Evolutionary conservation across 176 grass and related monocot species (phyloP), one percentile per base, ranked within the genome.

Genomic region (Avena sativa): DNA sequence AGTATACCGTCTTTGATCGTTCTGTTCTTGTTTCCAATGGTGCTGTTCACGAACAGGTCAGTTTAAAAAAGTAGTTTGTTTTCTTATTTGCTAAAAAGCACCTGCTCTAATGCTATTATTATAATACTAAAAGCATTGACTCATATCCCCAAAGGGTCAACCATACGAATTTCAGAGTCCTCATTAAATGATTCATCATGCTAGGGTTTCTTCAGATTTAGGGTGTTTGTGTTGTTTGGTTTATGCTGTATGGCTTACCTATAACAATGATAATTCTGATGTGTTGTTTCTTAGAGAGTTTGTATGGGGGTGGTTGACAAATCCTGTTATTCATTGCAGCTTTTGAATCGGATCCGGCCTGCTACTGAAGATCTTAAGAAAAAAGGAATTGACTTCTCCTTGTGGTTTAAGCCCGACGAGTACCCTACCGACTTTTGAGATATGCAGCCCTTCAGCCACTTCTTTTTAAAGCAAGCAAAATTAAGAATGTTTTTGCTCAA

Each of bases 21-120:
- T 98, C 96, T 50, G 92, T 98, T 80, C 73, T 98, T 84, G 96
- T 96, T 50, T 98, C 93, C 73, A 98, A 94, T 81, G 93, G 93
- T 6, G 14, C 40, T 59, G 69, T 92, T 88, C 96, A 98, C 47
- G 92, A 75, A 61, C 89, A 98, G 96, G 93, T 95, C 82, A 80
- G 78, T 74, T 40, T 71, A 77, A 28, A 48, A 40, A 90, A 23
- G 1, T 52, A 73, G 38, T 12, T 62, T 38, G 12, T 38, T 67
- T 28, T 44, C 48, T 43, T 23, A 30, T 83, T 10, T 81, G 5
- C 65, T 58, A 8, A 90, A 85, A 40, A 17, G 2, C 47, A 75
- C 47, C 21, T 26, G 0, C 30, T 10, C 20, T 57, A 83, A 28
- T 66, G 30, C 36, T 65, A 55, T 30, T 65, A 55, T 30, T 38